These are phyloP conservation scores for Perilla frutescens DNA, from an alignment of 257 asterid species.

Conservation along the genomic window DNA sequence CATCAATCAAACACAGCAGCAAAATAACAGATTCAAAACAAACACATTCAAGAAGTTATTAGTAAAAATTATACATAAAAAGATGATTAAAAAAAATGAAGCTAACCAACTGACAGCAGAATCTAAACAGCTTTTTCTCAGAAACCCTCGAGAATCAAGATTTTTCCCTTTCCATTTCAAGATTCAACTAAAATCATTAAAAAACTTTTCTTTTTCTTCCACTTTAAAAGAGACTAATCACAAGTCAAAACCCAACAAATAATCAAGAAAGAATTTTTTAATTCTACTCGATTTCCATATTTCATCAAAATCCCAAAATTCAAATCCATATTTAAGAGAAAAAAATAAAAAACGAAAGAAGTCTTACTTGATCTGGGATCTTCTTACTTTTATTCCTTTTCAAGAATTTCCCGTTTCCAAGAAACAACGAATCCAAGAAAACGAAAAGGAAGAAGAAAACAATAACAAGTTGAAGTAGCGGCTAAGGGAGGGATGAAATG, in stretches of 20 bases:
- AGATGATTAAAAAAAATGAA: conserved; percentile 20
- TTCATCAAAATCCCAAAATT: neutral
- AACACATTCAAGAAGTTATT: conserved; percentile 9
- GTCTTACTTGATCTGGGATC: conserved; percentile 64
- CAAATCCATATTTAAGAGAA: neutral
- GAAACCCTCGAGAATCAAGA: conserved; percentile 26
- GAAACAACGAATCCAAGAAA: conserved; percentile 37
- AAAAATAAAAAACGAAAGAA: neutral
- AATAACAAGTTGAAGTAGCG: conserved; percentile 39
- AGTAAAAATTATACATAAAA: neutral
- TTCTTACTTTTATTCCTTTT: conserved; percentile 30
- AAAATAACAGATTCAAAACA: conserved; percentile 27
- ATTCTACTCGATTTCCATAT: neutral
- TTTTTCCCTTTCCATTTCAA: neutral
- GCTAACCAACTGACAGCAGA: conserved; percentile 37
- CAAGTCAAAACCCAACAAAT: conserved; percentile 36
- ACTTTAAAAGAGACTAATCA: conserved; percentile 27
- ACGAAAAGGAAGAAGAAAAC: conserved; percentile 34
- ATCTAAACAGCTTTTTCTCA: conserved; percentile 30
- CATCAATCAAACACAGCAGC: conserved; percentile 19
- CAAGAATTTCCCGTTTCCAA: conserved; percentile 33
- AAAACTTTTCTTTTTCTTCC: conserved; percentile 18
- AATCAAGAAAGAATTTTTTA: conserved; percentile 14
- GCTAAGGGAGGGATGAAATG: conserved; percentile 51
- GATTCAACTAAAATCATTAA: conserved; percentile 3